Conservation (phyloP, 1,284 basidiomycete genomes). For the Laetiporus sulphureus region DNA sequence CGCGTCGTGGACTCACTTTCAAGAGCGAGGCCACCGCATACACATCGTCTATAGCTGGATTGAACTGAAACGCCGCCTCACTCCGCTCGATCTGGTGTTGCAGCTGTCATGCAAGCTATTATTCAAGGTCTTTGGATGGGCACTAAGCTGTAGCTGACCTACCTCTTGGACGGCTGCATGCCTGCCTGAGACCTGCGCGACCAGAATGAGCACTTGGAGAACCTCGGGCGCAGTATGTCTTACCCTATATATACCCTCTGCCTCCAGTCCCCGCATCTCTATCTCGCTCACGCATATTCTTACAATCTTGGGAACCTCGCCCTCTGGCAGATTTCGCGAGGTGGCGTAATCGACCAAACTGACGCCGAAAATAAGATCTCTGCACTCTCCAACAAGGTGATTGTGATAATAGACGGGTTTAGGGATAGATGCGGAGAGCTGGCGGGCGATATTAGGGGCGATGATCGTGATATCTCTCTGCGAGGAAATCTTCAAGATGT, state of each 20-base stretch:
- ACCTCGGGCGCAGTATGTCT: conserved; percentile 14
- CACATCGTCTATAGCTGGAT: conserved; percentile 73
- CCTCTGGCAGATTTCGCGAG: conserved; percentile 66
- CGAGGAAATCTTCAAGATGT: conserved; percentile 62
- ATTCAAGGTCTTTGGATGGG: too few species aligned
- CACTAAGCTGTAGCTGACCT: too few species aligned
- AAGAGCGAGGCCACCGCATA: conserved; percentile 87
- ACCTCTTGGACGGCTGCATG: conserved; percentile 82
- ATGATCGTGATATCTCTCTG: conserved; percentile 61
- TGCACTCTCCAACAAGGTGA: conserved; percentile 82
- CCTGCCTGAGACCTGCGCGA: conserved; percentile 67
- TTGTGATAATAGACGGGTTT: conserved; percentile 71
- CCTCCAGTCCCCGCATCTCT: conserved; percentile 72
- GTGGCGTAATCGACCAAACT: conserved; percentile 90
- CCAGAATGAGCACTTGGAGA: not conserved
- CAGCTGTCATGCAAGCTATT: conserved; percentile 43
- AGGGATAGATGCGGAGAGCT: conserved; percentile 55
- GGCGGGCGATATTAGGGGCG: conserved; percentile 47
- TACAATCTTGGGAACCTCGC: conserved; percentile 80
- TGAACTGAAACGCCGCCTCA: conserved; percentile 81
- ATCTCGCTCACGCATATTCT: conserved; percentile 82
- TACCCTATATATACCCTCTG: conserved; percentile 84
- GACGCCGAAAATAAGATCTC: conserved; percentile 89
- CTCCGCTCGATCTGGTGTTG: conserved; percentile 88
- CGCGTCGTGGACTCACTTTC: conserved; percentile 51